phyloP scores from a whole-genome alignment of 805 yeast genomes.

The Wickerhamomyces hampshirensis region DNA sequence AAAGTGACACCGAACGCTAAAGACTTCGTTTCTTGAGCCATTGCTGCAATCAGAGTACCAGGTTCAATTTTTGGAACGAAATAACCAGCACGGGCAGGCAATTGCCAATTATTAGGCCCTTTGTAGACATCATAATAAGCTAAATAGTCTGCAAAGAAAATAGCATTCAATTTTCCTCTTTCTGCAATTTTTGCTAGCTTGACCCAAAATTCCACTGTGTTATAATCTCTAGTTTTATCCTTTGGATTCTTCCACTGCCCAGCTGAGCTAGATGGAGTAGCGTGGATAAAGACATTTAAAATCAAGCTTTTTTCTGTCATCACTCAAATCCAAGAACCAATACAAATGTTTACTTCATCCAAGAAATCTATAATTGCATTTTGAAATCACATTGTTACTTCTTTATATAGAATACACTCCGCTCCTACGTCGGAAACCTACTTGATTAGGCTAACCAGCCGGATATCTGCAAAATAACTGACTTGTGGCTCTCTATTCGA shows the following conservation, averaged over 20 bases:
- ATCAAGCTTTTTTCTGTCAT: constrained; percentile 28
- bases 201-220: constrained; percentile 31
- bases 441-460: no score
- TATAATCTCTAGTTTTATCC: constrained; percentile 9
- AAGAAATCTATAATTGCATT: no score
- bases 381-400: no score
- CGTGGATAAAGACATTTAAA: constrained; percentile 36
- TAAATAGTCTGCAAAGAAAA: constrained; percentile 37
- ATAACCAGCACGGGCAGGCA: constrained; percentile 28
- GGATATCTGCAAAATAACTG: no score
- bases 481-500: no score
- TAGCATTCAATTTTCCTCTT: constrained; percentile 33
- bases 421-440: no score
- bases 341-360: no score
- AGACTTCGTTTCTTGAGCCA: constrained; percentile 38
- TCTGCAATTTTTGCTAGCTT: constrained; percentile 33
- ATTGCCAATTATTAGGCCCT: constrained; percentile 32
- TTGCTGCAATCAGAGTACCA: constrained; percentile 28
- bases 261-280: constrained; percentile 21
- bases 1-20: constrained; percentile 38
- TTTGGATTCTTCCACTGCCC: constrained; percentile 31
- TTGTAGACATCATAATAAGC: constrained; percentile 37
- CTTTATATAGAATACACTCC: no score
- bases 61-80: constrained; percentile 32
- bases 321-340: no score